Evolutionary conservation across 345 rosid species (phyloP).

Genomic region (Acer yangbiense): DNA sequence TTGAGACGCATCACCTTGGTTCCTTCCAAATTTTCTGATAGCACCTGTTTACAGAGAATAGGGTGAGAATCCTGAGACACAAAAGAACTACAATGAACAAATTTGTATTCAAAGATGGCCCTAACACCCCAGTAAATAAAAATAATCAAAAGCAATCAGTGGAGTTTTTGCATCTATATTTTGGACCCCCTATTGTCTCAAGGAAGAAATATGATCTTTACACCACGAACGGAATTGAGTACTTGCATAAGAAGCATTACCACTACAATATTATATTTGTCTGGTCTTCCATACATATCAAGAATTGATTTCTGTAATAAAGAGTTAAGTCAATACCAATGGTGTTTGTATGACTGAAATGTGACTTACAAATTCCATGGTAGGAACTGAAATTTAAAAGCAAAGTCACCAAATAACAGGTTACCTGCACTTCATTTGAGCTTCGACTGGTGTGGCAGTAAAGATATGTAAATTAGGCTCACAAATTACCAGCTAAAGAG

Average conservation of each 20-base stretch:
- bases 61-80: constrained; percentile 2
- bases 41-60: constrained; percentile 43
- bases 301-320: neutral
- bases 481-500: neutral
- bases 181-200: neutral
- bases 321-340: neutral
- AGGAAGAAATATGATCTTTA: neutral
- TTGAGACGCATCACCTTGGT: constrained; percentile 47
- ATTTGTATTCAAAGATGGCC: neutral
- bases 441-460: too few species aligned
- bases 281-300: neutral
- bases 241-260: neutral
- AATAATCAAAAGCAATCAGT: neutral
- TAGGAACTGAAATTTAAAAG: neutral
- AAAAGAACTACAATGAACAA: neutral
- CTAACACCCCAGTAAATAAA: neutral
- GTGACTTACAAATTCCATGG: neutral
- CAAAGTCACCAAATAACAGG: neutral
- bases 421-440: neutral
- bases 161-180: neutral
- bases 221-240: neutral
- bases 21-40: constrained; percentile 59
- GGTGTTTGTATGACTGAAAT: constrained; percentile 1
- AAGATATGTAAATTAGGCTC: neutral
- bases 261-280: neutral